Base-by-base conservation (phyloP, 1,284 basidiomycete genomes). In the Agaricales sp. region DNA sequence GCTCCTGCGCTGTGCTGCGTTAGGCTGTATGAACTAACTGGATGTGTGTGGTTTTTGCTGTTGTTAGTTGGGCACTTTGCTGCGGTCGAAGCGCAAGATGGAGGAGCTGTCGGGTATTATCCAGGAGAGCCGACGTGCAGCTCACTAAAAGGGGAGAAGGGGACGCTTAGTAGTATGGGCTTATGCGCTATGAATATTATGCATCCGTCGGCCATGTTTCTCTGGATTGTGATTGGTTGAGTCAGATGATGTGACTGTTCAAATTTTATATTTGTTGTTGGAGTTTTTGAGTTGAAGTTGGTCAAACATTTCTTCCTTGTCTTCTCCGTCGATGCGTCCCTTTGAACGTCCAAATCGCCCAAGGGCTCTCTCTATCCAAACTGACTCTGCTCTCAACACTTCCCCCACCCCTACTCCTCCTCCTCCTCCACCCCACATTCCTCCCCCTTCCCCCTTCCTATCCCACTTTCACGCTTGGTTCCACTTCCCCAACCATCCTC, bases 41-140 rank as follows among this genome's bases (percentile, higher is more conserved):
- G 44, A 52, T 11, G 22, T 39, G 14, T 45, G 38, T 43, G 16
- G 14, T 43, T 26, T 53, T 21, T 44, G 16, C 37, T 53, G 47
- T 51, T 19, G 45, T 23, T 57, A 95, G 92, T 83, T 98, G 62
- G 94, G 94, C 46, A 97, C 94, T 23, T 79, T 97, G 60, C 77
- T 94, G 66, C 90, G 94, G 64, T 94, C 93, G 59, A 98, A 97
- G 77, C 85, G 91, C 75, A 97, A 97, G 81, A 71, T 96, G 65
- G 93, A 97, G 71, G 94, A 97, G 74, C 82, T 97, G 61, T 77
- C 84, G 57, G 80, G 63, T 53, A 81, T 96, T 66, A 95, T 97
- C 73, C 88, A 92, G 75, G 88, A 91, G 77, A 86, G 82, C 74
- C 82, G 88, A 73, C 75, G 88, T 69, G 71, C 77, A 47, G 74